phyloP scores from a whole-genome alignment of 2,329 filamentous ascomycete genomes.

The Phialophora expanda region DNA sequence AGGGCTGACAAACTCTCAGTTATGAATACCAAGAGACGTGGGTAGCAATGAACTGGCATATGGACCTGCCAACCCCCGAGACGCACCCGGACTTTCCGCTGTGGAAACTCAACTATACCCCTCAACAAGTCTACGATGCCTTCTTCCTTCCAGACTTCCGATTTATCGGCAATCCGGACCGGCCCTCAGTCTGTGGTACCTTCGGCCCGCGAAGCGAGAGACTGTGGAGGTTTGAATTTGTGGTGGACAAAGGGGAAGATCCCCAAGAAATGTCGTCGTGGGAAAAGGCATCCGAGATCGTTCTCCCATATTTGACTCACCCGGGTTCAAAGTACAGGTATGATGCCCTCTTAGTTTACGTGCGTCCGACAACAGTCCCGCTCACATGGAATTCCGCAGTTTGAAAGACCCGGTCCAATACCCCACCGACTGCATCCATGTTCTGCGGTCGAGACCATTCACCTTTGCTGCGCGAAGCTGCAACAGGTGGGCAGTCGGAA shows the following conservation, averaged over 20 bases:
- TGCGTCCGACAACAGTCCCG: background rate
- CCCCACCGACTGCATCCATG: conserved; percentile 55
- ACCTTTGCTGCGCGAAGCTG: conserved; percentile 54
- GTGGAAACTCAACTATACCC: conserved; percentile 54
- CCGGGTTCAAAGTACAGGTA: conserved; percentile 33
- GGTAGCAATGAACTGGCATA: conserved; percentile 56
- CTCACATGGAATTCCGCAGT: conserved; percentile 10
- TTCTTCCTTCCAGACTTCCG: conserved; percentile 55
- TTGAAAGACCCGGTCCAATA: conserved; percentile 42
- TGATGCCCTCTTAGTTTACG: background rate
- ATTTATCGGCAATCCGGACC: conserved; percentile 52
- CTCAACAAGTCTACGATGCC: conserved; percentile 55
- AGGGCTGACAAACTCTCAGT: conserved; percentile 14
- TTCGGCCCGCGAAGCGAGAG: conserved; percentile 51
- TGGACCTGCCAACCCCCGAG: conserved; percentile 52
- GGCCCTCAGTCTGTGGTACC: conserved; percentile 53
- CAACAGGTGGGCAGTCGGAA: conserved; percentile 53
- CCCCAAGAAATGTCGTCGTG: conserved; percentile 43
- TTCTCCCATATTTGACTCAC: conserved; percentile 44
- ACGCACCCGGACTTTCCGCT: conserved; percentile 57
- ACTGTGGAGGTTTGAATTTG: conserved; percentile 54
- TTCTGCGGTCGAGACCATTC: conserved; percentile 55
- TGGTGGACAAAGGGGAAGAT: conserved; percentile 42
- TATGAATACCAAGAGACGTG: conserved; percentile 46
- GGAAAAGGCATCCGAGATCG: conserved; percentile 39